Conservation (phyloP, 805 yeast genomes). For the Saturnispora kantuleensis region DNA sequence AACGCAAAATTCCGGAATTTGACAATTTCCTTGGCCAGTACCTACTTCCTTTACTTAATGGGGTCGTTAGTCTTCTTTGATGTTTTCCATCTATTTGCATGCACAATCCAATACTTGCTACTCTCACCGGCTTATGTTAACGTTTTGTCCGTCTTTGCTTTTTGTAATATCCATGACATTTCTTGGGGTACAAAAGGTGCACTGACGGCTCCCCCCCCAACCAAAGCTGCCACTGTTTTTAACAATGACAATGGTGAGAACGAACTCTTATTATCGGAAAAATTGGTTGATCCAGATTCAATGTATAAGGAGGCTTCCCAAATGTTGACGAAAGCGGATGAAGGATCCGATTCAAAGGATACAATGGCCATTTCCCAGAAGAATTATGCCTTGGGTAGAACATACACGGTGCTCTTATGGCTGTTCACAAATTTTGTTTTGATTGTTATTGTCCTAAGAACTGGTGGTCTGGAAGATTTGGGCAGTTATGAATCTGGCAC, state of each 20-base stretch:
- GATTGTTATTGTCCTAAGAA: slow-evolving; percentile 69
- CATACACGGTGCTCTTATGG: slow-evolving; percentile 84
- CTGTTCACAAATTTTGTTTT: slow-evolving; percentile 70
- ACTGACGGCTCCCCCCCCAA: slow-evolving; percentile 45
- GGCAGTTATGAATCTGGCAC: slow-evolving; percentile 12
- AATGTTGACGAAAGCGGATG: slow-evolving; percentile 31
- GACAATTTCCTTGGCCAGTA: slow-evolving; percentile 71
- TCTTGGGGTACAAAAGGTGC: slow-evolving; percentile 97
- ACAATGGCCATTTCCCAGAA: slow-evolving; percentile 29
- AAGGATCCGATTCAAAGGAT: slow-evolving; percentile 30
- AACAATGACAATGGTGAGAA: slow-evolving; percentile 12
- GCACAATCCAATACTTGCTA: slow-evolving; percentile 71
- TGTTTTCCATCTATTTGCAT: slow-evolving; percentile 83
- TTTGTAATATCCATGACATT: slow-evolving; percentile 89
- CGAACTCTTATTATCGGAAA: slow-evolving; percentile 22
- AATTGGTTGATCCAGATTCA: slow-evolving; percentile 24
- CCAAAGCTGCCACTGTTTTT: slow-evolving; percentile 40
- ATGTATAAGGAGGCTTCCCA: slow-evolving; percentile 19
- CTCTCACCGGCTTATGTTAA: slow-evolving; percentile 84
- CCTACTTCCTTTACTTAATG: slow-evolving; percentile 66
- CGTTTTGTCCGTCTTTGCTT: slow-evolving; percentile 84
- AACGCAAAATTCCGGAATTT: slow-evolving; percentile 73
- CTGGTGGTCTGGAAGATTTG: slow-evolving; percentile 61
- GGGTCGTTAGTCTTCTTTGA: slow-evolving; percentile 76
- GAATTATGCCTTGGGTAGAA: slow-evolving; percentile 83